A percentile compares a stretch with the other conserved stretches of the same genome.
These are phyloP conservation scores for Diaporthe caulivora DNA, from an alignment of 2,329 filamentous ascomycete species.

Conservation along the genomic window DNA sequence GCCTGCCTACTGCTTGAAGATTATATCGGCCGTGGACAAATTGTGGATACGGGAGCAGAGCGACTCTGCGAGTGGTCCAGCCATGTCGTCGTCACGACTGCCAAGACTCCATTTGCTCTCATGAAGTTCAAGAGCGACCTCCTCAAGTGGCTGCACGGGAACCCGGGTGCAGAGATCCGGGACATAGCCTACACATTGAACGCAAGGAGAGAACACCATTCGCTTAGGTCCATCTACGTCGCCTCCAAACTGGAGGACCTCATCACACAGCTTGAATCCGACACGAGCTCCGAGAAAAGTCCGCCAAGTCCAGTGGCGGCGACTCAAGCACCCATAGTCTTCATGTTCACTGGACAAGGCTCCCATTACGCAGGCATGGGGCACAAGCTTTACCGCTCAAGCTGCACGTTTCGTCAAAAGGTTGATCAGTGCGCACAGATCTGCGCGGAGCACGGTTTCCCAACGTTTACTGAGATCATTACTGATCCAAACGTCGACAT, in stretches of 20 bases:
- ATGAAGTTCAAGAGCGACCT: neutral
- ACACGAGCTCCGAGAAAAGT: slow-evolving; percentile 40
- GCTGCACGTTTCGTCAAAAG: slow-evolving; percentile 37
- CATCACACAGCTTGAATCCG: slow-evolving; percentile 41
- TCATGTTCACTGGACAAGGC: slow-evolving; percentile 45
- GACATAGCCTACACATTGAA: slow-evolving; percentile 41
- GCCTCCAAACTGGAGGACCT: neutral
- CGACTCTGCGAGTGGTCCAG: slow-evolving; percentile 59
- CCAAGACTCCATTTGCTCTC: neutral
- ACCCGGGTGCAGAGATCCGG: neutral
- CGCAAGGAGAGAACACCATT: neutral
- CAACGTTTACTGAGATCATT: neutral
- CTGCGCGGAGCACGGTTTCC: neutral
- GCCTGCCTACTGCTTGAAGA: slow-evolving; percentile 24
- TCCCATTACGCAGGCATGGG: slow-evolving; percentile 40
- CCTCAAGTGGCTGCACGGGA: neutral
- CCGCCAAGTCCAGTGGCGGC: neutral
- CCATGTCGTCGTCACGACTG: neutral
- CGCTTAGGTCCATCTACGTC: neutral
- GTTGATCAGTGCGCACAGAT: slow-evolving; percentile 64
- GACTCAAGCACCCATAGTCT: slow-evolving; percentile 44
- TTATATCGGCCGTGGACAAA: slow-evolving; percentile 47
- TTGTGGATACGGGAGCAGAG: slow-evolving; percentile 38
- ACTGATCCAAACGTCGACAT: neutral
- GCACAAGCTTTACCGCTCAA: slow-evolving; percentile 27